Evolutionary conservation across 441 rosid species (phyloP).

Genomic region (Erodium texanum): DNA sequence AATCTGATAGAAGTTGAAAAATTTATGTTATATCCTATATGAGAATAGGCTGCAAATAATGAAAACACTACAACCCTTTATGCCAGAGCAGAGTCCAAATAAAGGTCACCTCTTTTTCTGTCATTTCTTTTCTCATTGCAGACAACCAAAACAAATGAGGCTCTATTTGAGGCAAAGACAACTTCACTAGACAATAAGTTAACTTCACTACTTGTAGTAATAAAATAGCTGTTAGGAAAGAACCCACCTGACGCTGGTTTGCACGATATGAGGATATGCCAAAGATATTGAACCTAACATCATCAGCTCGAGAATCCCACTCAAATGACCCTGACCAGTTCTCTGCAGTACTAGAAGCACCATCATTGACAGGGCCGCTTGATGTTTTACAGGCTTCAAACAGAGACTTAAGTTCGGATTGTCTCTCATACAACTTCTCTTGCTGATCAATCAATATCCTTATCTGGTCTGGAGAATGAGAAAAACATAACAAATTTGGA

Average conservation of each 20-base stretch:
- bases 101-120: background rate
- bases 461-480: conserved; percentile 44
- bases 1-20: conserved; percentile 34
- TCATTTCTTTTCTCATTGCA: background rate
- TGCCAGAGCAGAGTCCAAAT: background rate
- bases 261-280: conserved; percentile 77
- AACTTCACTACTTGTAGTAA: no score
- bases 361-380: conserved; percentile 26
- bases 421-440: conserved; percentile 63
- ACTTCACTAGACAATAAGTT: no score
- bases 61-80: background rate
- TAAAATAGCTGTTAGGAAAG: conserved; percentile 5
- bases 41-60: background rate
- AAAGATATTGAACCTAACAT: conserved; percentile 62
- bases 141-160: no score
- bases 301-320: conserved; percentile 86
- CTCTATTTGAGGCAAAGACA: no score
- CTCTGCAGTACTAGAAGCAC: conserved; percentile 26
- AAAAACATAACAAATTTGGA: background rate
- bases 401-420: conserved; percentile 52
- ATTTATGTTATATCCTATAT: background rate
- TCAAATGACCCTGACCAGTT: conserved; percentile 68
- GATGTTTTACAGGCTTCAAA: conserved; percentile 43
- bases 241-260: conserved; percentile 74
- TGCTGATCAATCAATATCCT: conserved; percentile 53